Conservation (phyloP, 441 rosid species). For the Populus trichocarpa region DNA sequence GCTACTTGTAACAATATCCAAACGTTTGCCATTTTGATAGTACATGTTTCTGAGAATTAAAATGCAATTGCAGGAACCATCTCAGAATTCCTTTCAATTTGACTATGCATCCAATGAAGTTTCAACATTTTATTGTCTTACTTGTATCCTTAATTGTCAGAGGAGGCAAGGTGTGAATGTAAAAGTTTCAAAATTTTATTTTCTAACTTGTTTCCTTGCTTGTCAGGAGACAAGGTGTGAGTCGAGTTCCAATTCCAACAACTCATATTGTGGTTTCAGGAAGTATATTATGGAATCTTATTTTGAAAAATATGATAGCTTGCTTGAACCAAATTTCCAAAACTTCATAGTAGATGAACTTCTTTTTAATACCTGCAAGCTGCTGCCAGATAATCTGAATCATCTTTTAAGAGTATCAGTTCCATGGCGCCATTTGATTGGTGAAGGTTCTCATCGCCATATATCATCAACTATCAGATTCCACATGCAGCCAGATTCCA, state of each 20-base stretch:
- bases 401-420: conserved; percentile 27
- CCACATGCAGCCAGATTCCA: conserved; percentile 22
- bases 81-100: not conserved
- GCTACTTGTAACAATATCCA: not conserved
- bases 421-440: conserved; percentile 41
- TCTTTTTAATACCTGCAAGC: conserved; percentile 26
- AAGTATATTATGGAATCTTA: conserved; percentile 52
- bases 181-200: not conserved
- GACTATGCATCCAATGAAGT: not conserved
- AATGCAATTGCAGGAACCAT: not conserved
- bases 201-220: not conserved
- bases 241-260: conserved; percentile 6
- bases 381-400: conserved; percentile 21
- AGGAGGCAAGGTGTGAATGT: conserved; percentile 26
- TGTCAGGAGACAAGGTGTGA: not conserved
- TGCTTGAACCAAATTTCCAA: conserved; percentile 46
- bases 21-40: not conserved
- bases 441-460: conserved; percentile 87
- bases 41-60: not conserved
- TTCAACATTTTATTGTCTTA: not conserved
- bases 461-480: conserved; percentile 49
- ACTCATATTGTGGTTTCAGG: conserved; percentile 18
- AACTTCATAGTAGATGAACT: conserved; percentile 37
- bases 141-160: conserved; percentile 11
- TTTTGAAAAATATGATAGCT: conserved; percentile 38